These are phyloP conservation scores for Vitis rupestris DNA, from an alignment of 164 flowering plant genomes.

Conservation along the genomic window DNA sequence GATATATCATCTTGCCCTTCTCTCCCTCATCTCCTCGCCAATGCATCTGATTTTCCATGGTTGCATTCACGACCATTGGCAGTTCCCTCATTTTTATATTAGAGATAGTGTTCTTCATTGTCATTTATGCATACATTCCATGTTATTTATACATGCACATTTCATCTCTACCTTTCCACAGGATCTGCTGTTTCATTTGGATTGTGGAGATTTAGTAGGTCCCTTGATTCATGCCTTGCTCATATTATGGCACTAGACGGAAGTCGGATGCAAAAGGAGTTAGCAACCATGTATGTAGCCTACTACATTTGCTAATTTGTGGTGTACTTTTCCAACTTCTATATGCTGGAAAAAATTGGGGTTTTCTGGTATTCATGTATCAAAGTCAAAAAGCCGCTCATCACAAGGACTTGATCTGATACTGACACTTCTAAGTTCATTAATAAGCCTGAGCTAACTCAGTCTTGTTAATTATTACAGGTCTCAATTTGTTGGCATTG, in stretches of 20 bases:
- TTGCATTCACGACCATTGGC: no score
- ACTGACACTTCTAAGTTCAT: background rate
- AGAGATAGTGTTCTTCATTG: no score
- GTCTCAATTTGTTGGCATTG: background rate
- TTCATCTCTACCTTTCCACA: slow-evolving; percentile 16
- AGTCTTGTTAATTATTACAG: background rate
- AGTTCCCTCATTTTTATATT: background rate
- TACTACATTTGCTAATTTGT: slow-evolving; percentile 1
- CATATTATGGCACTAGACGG: slow-evolving; percentile 63
- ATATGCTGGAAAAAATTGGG: background rate
- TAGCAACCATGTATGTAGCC: slow-evolving; percentile 57
- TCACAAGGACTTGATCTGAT: background rate
- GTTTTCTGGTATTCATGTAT: background rate
- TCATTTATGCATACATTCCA: background rate
- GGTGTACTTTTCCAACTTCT: background rate
- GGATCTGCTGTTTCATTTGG: slow-evolving; percentile 55
- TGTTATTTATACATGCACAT: background rate
- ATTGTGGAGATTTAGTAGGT: slow-evolving; percentile 39
- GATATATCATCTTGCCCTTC: slow-evolving; percentile 3
- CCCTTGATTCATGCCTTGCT: slow-evolving; percentile 48
- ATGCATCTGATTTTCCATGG: background rate
- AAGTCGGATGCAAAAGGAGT: slow-evolving; percentile 57
- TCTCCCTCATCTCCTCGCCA: no score
- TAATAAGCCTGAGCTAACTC: background rate
- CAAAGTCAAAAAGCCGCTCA: background rate